These are phyloP conservation scores for Antrodiella citrinella DNA, from an alignment of 768 basidiomycete species.

Conservation along the genomic window DNA sequence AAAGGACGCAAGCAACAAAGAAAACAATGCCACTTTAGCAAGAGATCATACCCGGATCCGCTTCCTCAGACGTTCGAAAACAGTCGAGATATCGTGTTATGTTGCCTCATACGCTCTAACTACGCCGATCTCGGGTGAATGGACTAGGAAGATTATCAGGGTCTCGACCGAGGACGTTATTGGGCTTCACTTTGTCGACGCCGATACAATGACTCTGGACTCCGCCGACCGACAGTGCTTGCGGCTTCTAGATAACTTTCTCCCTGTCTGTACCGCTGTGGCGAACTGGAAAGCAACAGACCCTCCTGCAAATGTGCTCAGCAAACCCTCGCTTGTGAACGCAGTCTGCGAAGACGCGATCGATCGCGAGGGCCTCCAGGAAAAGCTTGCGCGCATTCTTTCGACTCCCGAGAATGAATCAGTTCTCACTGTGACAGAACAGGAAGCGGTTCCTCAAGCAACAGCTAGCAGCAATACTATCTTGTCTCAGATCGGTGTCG, in stretches of 20 bases:
- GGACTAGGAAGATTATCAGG: conserved; percentile 19
- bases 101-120: neutral
- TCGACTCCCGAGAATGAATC: no score
- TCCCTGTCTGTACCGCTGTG: neutral
- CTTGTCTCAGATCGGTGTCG: neutral
- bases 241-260: neutral
- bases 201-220: neutral
- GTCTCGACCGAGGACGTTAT: neutral
- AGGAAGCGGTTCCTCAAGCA: neutral
- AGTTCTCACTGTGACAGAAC: neutral
- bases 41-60: conserved; percentile 10
- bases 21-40: no score
- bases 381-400: neutral
- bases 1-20: neutral
- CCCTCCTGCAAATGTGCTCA: neutral
- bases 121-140: conserved; percentile 9
- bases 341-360: no score
- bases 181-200: neutral
- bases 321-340: neutral
- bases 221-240: neutral
- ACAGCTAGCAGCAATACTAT: neutral
- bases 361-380: no score
- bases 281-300: neutral
- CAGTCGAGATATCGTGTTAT: conserved; percentile 18
- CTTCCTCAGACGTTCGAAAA: conserved; percentile 6